Base-by-base conservation (phyloP, 2,329 filamentous ascomycete genomes). In the Ilyonectria destructans region DNA sequence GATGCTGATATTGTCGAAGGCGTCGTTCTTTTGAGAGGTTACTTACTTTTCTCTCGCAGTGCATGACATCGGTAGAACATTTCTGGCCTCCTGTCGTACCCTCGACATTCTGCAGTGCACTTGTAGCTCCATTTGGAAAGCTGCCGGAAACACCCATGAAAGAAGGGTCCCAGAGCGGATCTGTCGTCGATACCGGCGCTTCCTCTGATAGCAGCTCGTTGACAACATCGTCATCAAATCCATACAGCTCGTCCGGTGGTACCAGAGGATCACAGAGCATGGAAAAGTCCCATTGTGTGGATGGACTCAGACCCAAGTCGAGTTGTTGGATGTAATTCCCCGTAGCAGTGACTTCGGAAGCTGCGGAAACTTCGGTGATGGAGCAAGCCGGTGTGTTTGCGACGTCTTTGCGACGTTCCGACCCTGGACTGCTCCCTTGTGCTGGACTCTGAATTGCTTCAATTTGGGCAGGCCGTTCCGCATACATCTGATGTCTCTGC, bases 401-500 rank as follows among this genome's bases (percentile, higher is more conserved):
- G n/a, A 26, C 5, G 15, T 19, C 29, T 31, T 12, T 29, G 12
- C 17, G 35, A 17, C 45, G n/a, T 37, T 58, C 35, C 26, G 29
- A 23, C 13, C 40, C 29, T 10, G 45, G 8, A 31, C 2, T 35
- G 33, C 19, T 12, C 12, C 33, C 45, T 17, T 19, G 37, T 37
- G 35, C 10, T 12, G 65, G 21, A 23, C 46, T 54, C 19, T 62
- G 64, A 15, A 23, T 29, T 1, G 31, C 1, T 54, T 48, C 52
- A 6, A 9, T 55, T 21, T 19, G 21, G 21, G 8, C 9, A 9
- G 13, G 45, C 23, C 33, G 55, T 15, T 10, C 19, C 19, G 12
- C 29, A 10, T 58, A 58, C 1, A 62, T n/a, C 6, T 73, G 71
- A 10, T 74, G 71, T 3, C 71, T 73, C 10, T 69, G 71, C n/a